A percentile compares a stretch with the other conserved stretches of the same genome.
phyloP scores from a whole-genome alignment of 2,329 filamentous ascomycete species.

The Apiospora koreana region DNA sequence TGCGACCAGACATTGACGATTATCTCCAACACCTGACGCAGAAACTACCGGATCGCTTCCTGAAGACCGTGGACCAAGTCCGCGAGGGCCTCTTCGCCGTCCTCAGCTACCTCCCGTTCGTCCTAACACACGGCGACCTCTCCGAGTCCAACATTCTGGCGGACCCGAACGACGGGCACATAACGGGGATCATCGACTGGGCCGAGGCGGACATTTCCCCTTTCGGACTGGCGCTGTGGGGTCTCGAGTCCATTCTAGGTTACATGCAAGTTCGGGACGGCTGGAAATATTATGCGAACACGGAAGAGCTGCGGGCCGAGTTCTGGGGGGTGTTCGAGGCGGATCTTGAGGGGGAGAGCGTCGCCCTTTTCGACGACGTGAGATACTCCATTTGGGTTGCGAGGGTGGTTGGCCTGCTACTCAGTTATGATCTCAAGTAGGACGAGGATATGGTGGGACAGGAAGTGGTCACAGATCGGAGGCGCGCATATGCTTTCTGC shows the following conservation, averaged over 20 bases:
- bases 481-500: background rate
- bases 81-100: background rate
- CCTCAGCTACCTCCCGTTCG: background rate
- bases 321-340: background rate
- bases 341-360: background rate
- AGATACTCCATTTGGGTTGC: background rate
- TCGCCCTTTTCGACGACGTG: background rate
- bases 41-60: background rate
- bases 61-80: background rate
- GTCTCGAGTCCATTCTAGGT: background rate
- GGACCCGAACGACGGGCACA: conserved; percentile 13
- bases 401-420: background rate
- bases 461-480: background rate
- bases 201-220: conserved; percentile 16
- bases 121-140: background rate
- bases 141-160: conserved; percentile 19
- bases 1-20: background rate
- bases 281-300: background rate
- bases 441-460: background rate
- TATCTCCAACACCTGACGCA: background rate
- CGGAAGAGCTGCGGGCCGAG: background rate
- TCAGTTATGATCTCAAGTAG: background rate
- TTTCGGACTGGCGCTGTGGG: conserved; percentile 27
- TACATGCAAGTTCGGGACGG: accelerated
- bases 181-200: conserved; percentile 22